These are phyloP conservation scores for Houttuynia cordata DNA, from an alignment of 164 flowering plant genomes.

Conservation along the genomic window DNA sequence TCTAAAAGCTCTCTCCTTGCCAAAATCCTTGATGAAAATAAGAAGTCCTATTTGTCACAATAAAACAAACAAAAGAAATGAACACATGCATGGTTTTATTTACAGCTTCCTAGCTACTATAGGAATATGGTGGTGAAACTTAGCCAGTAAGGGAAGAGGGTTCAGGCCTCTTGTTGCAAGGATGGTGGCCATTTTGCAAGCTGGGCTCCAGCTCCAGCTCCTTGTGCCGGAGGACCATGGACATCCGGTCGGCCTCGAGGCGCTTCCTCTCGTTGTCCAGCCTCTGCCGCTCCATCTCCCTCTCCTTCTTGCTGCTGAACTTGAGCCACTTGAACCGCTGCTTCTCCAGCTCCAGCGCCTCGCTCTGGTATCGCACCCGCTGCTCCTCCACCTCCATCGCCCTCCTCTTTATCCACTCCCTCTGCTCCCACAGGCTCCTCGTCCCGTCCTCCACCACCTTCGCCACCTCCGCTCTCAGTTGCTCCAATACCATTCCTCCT, in stretches of 20 bases:
- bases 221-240: constrained; percentile 53
- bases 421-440: constrained; percentile 53
- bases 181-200: constrained; percentile 23
- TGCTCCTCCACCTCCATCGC: constrained; percentile 61
- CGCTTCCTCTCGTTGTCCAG: constrained; percentile 52
- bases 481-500: constrained; percentile 28
- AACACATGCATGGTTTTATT: no score
- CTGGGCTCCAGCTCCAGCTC: constrained; percentile 51
- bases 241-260: constrained; percentile 77
- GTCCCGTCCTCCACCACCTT: constrained; percentile 40
- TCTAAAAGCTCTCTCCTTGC: no score
- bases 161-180: constrained; percentile 25
- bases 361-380: constrained; percentile 32
- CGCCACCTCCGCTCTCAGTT: constrained; percentile 33
- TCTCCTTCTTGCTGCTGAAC: constrained; percentile 75
- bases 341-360: constrained; percentile 76
- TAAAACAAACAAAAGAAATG: no score
- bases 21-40: no score
- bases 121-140: no score
- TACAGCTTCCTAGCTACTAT: no score
- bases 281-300: constrained; percentile 82
- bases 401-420: constrained; percentile 51
- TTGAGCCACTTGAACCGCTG: constrained; percentile 76
- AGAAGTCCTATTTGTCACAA: no score
- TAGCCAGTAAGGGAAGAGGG: constrained; percentile 15